Evolutionary conservation across 2,329 filamentous ascomycete species (phyloP).

Genomic region (Bipolaris sorokiniana): DNA sequence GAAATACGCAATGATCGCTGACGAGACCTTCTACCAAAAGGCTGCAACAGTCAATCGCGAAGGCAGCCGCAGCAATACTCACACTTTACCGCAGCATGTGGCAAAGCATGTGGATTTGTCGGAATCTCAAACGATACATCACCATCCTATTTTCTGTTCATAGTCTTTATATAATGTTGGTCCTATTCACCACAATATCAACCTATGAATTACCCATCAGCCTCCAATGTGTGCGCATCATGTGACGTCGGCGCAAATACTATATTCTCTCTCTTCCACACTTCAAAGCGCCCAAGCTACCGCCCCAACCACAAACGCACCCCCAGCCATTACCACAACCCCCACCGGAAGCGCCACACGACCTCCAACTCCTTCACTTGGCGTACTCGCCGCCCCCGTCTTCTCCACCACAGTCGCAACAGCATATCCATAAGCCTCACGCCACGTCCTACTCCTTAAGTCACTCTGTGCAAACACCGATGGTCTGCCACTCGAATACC

Average conservation of each 20-base stretch:
- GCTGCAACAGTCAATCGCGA: no score
- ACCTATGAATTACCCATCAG: not conserved
- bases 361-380: conserved; percentile 1
- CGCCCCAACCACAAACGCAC: conserved; percentile 5
- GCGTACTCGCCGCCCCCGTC: not conserved
- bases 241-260: no score
- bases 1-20: no score
- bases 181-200: no score
- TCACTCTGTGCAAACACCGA: conserved; percentile 1
- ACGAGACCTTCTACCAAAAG: no score
- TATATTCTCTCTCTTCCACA: not conserved
- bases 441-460: not conserved
- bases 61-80: no score
- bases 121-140: no score
- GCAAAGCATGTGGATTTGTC: no score
- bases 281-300: conserved; percentile 6
- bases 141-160: no score
- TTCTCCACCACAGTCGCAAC: conserved; percentile 10
- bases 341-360: not conserved
- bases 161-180: no score
- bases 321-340: conserved; percentile 1
- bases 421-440: not conserved
- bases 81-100: no score
- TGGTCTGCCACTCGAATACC: not conserved
- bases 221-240: not conserved